Base-by-base conservation (phyloP, 352 stramenopile species). In the Pythium phragmitis region DNA sequence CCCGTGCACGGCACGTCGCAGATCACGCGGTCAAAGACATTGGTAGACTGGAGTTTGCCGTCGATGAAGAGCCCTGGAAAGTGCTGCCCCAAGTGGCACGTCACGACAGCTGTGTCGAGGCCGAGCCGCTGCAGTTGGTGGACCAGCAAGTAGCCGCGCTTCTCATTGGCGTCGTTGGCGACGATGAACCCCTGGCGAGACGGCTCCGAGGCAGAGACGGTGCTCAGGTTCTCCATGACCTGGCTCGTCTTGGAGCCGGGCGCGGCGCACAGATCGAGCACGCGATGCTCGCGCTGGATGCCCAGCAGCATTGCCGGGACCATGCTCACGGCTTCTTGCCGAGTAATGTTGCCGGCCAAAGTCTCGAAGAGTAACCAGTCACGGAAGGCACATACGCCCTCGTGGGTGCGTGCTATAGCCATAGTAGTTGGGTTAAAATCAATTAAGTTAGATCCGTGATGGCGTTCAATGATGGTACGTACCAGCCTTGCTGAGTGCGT, bases 201-300 rank as follows among this genome's bases (percentile, higher is more conserved):
- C 49, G 53, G 68, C 55, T 62, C 52, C 17, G 50, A 26, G 11
- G 51, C 55, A 13, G 52, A 49, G 23, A 73, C 58, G 19, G 73
- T 21, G 1, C 46, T 60, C 23, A 93, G 68, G 28, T 85, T 73
- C 57, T 98, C 97, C 54, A 99, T 88, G 21, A 99, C 81, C 68
- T 99, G 97, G 51, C 88, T 92, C n/a, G 98, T 99, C 75, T 99
- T 99, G 53, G 89, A 98, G 19, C 98, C 98, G 2, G 98, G 98
- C 7, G 97, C 96, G 11, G 98, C 97, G 57, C 84, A 92, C 65
- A 94, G 69, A 41, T 94, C 82, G 26, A 92, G 63, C 34, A 88
- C 77, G 21, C 69, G 67, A 59, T 98, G 87, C 52, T 96, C 67
- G 13, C 79, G 82, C 63, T 98, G 71, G 6, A 97, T 88, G 68